These are phyloP conservation scores for Nicotiana rustica DNA, from an alignment of 305 asterid species.

Conservation along the genomic window DNA sequence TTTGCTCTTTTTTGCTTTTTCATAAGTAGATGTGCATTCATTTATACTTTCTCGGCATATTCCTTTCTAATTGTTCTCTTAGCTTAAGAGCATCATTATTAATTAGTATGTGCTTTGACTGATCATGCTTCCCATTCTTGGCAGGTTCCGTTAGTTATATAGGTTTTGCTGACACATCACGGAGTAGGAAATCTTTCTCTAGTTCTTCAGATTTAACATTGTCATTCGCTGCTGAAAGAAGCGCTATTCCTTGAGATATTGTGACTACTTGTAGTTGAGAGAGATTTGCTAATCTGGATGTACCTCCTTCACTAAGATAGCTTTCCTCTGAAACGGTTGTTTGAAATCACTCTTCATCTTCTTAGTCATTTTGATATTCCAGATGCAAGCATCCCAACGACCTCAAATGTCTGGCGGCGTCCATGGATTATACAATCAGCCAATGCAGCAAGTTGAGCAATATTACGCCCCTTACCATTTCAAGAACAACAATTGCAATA, in stretches of 20 bases:
- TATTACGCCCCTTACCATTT: conserved; percentile 55
- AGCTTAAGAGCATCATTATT: not conserved
- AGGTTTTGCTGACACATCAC: not conserved
- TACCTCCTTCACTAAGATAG: not conserved
- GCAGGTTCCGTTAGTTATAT: conserved; percentile 16
- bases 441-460: conserved; percentile 60
- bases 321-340: not conserved
- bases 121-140: not conserved
- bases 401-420: conserved; percentile 56
- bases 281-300: not conserved
- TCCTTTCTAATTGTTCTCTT: not conserved
- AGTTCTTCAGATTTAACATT: conserved; percentile 9
- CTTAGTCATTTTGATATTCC: not conserved
- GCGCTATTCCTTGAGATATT: not conserved
- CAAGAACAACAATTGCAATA: conserved; percentile 58
- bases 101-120: not conserved
- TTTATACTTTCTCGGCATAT: not conserved
- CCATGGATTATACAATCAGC: conserved; percentile 54
- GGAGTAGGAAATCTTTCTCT: not conserved
- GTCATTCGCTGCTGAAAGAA: not conserved
- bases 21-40: not conserved
- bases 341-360: not conserved
- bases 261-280: conserved; percentile 4
- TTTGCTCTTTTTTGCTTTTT: not conserved
- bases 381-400: conserved; percentile 72